Base-by-base conservation (phyloP, 495 filamentous ascomycete species). In the Ramalina intermedia region DNA sequence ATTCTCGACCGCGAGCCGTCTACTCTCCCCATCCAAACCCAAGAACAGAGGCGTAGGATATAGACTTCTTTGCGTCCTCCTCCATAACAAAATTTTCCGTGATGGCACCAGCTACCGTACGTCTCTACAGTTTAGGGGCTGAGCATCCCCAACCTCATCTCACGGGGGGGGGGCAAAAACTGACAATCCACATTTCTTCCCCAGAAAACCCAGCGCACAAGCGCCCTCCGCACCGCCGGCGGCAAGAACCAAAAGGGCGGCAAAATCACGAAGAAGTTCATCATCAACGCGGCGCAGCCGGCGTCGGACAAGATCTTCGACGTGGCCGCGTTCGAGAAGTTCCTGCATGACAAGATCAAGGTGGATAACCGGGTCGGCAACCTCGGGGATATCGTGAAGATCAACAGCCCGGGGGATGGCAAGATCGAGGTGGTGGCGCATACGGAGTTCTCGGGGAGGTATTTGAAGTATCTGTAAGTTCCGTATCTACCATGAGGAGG, bases 231-330 rank as follows among this genome's bases (percentile, higher is more conserved):
- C 41, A 46, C 49, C 38, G 50, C 46, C 46, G 41, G 41, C 4
- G 36, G 41, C 11, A 49, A 46, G 46, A 36, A 69, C 69, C 69
- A 70, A 60, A 80, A 80, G 72, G 72, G 73, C 63, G 73, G 75
- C 63, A 83, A 82, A 74, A 69, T 79, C 58, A 82, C 79, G 46
- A 70, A 80, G 69, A 83, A 83, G 91, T 98, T 85, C 81, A 79
- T 90, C 73, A 96, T 98, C 85, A 94, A 96, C 72, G 89, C 89
- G 64, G 87, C 84, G 55, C 91, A 96, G 70, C 93, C 91, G 60
- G 88, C 87, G 53, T 82, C 78, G 72, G 93, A 98, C 80, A 96
- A 96, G 81, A 98, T 98, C 78, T 98, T 98, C 84, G 89, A 98
- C 67, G 81, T 94, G 67, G 80, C 83, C 56, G 89, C 90, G 60